These are phyloP conservation scores for Colletotrichum eleusines DNA, from an alignment of 2,329 filamentous ascomycete species.

Conservation along the genomic window DNA sequence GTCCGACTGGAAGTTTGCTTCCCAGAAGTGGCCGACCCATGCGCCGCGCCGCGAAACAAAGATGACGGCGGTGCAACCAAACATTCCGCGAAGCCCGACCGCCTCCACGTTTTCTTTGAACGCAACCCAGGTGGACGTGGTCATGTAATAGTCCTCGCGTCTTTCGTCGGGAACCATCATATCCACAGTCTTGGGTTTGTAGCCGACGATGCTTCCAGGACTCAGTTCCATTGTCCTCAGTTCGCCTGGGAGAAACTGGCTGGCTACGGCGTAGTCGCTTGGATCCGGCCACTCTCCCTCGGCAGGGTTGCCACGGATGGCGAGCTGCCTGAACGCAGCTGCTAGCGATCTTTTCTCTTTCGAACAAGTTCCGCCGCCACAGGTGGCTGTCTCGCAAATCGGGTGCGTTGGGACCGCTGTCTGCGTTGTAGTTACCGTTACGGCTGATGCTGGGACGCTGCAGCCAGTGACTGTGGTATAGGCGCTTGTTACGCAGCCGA, in stretches of 20 bases:
- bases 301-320: not conserved
- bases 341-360: not conserved
- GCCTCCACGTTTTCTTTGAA: not conserved
- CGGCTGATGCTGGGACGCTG: not conserved
- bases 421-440: not conserved
- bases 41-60: not conserved
- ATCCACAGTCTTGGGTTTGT: not conserved
- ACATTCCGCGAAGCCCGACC: not conserved
- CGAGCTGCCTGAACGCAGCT: not conserved
- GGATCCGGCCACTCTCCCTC: not conserved
- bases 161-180: not conserved
- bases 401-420: not conserved
- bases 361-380: not conserved
- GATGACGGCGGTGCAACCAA: not conserved
- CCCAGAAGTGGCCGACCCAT: not conserved
- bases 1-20: not conserved
- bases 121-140: not conserved
- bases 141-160: not conserved
- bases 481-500: not conserved
- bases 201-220: not conserved
- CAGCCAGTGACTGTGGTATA: conserved; percentile 4
- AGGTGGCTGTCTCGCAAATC: not conserved
- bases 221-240: not conserved
- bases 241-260: not conserved
- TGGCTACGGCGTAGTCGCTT: not conserved